Evolutionary conservation across 140 eudicot species (phyloP), one percentile per base, ranked within the genome.

Genomic region (Erigeron philadelphicus): DNA sequence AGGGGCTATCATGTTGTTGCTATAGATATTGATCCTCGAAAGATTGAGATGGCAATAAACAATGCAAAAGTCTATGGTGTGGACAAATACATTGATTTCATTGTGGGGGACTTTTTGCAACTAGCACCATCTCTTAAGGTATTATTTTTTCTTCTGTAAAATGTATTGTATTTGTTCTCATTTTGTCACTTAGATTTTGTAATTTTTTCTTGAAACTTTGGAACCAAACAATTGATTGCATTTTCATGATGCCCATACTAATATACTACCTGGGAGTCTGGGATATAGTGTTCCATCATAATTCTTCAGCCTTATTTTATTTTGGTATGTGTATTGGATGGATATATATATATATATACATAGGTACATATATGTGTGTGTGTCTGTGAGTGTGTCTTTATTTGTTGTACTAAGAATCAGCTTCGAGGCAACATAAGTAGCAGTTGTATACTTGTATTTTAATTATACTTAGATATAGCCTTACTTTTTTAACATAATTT

Each of bases 1-100:
- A 88, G 96, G 89, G 81, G 96, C 6, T 76, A 78, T 70, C 96
- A 78, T 73, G 96, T 88, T 60, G 49, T 88, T 70, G 93, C 96
- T 8, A 71, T 88, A 56, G 96, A 86, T 76, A 78, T 89, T 49
- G 96, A 89, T 76, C 90, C 96, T 55, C 74, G 52, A 50, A 89
- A 82, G 77, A 81, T 86, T 76, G 87, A 80, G 15, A 76, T 84
- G 81, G 96, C 95, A 16, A 21, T 11, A 56, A 65, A 78, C 68
- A 89, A 89, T 61, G 89, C 96, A 13, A 81, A 78, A 76, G 71
- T 86, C 17, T 89, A 89, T 16, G 96, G 96, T 38, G 90, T 89
- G 71, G 86, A 84, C 21, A 83, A 76, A 31, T 64, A 78, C 75
- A 82, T 89, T 69, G 96, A 86, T 76, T 89, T 89, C 72, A 72